A percentile compares a stretch with the other conserved stretches of the same genome.
These are phyloP conservation scores for Tolypocladium pustulatum DNA, from an alignment of 2,329 filamentous ascomycete genomes.

Conservation along the genomic window DNA sequence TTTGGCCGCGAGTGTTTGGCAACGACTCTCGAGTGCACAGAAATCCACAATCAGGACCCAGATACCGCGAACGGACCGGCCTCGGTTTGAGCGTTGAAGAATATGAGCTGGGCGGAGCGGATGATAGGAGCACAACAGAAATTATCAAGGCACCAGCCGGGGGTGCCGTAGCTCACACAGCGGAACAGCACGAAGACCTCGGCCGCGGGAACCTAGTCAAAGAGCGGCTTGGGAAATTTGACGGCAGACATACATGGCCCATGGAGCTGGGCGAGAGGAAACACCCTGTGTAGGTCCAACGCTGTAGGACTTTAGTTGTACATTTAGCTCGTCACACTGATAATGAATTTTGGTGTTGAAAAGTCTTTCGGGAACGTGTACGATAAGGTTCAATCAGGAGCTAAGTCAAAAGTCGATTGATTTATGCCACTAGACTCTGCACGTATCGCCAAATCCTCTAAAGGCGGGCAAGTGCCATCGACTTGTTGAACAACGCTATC, in stretches of 20 bases:
- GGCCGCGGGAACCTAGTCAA: background rate
- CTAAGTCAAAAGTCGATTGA: background rate
- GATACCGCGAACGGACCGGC: background rate
- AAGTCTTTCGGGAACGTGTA: no score
- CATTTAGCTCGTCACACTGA: no score
- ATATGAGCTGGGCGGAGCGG: background rate
- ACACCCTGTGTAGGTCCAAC: background rate
- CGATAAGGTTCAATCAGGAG: no score
- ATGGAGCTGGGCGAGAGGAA: background rate
- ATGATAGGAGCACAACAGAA: background rate
- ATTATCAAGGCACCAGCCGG: background rate
- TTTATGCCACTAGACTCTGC: background rate
- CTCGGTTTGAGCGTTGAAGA: background rate
- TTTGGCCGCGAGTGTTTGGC: slow-evolving; percentile 8
- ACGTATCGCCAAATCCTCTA: background rate
- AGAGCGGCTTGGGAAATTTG: background rate
- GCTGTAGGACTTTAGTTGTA: no score
- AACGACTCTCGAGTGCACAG: background rate
- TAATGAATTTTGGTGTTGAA: background rate
- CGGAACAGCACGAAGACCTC: background rate
- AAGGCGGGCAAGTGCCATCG: background rate
- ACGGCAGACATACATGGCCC: background rate
- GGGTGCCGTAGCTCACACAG: background rate
- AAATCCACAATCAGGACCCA: background rate
- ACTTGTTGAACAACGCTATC: background rate